A percentile compares a stretch with the other conserved stretches of the same genome.
These are phyloP conservation scores for Suillus subaureus DNA, from an alignment of 768 basidiomycete species.

Conservation along the genomic window DNA sequence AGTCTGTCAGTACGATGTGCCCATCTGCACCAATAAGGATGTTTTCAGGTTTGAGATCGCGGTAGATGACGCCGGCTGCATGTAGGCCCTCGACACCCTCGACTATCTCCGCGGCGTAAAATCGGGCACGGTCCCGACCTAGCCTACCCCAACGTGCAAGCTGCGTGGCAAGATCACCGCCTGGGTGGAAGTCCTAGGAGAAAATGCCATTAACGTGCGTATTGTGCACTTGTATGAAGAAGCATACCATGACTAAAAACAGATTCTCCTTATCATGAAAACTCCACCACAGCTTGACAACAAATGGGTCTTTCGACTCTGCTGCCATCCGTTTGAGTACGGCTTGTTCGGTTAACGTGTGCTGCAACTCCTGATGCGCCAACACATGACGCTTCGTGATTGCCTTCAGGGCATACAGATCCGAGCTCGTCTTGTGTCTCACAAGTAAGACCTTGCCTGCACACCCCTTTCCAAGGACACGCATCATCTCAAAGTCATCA, in stretches of 20 bases:
- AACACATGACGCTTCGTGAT: constrained; percentile 97
- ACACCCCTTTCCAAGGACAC: constrained; percentile 95
- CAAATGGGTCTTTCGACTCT: constrained; percentile 86
- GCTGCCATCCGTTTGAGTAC: constrained; percentile 95
- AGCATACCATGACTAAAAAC: constrained; percentile 89
- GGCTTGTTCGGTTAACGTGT: constrained; percentile 95
- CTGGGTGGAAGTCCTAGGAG: constrained; percentile 86
- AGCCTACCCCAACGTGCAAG: constrained; percentile 94
- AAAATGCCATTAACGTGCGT: constrained; percentile 19
- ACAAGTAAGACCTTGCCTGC: constrained; percentile 97
- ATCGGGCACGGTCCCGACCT: constrained; percentile 91
- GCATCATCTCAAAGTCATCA: constrained; percentile 96
- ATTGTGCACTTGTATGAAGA: constrained; percentile 15
- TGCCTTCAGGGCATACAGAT: constrained; percentile 92
- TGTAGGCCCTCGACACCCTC: constrained; percentile 96
- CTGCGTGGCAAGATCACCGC: constrained; percentile 96
- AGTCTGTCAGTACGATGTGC: constrained; percentile 97
- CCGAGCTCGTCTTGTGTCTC: constrained; percentile 68
- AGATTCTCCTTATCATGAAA: constrained; percentile 98
- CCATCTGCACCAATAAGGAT: constrained; percentile 93
- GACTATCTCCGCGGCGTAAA: constrained; percentile 97
- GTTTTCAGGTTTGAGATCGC: constrained; percentile 96
- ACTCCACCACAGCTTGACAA: constrained; percentile 95
- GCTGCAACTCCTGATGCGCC: constrained; percentile 94
- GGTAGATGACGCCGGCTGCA: constrained; percentile 92